phyloP scores from a whole-genome alignment of 2,329 filamentous ascomycete species.

The Aspergillus sp. region DNA sequence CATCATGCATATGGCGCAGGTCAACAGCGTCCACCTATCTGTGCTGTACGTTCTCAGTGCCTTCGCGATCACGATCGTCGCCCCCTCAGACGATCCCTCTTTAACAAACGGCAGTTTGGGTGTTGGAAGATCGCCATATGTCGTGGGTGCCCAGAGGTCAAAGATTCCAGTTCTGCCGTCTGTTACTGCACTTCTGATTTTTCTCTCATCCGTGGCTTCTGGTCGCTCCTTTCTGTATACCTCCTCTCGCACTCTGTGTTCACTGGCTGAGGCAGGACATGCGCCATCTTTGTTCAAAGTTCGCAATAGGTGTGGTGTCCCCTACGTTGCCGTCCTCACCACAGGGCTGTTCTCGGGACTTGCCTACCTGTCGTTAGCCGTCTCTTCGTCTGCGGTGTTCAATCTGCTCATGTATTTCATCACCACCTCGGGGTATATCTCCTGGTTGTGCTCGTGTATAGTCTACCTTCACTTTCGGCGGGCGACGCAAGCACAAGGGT shows the following conservation, averaged over 20 bases:
- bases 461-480: conserved; percentile 58
- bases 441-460: conserved; percentile 62
- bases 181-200: conserved; percentile 71
- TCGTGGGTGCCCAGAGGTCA: conserved; percentile 47
- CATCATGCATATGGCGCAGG: conserved; percentile 52
- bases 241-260: conserved; percentile 63
- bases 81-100: conserved; percentile 53
- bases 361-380: conserved; percentile 65
- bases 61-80: conserved; percentile 58
- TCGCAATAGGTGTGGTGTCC: conserved; percentile 61
- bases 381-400: conserved; percentile 59
- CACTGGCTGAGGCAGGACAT: conserved; percentile 61
- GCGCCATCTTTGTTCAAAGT: conserved; percentile 58
- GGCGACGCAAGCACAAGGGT: conserved; percentile 37
- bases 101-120: conserved; percentile 54
- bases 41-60: conserved; percentile 58
- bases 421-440: conserved; percentile 65
- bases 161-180: conserved; percentile 61
- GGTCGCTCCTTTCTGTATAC: conserved; percentile 76
- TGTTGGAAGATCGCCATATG: conserved; percentile 49
- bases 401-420: conserved; percentile 69
- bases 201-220: conserved; percentile 74
- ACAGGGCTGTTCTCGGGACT: conserved; percentile 60
- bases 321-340: conserved; percentile 56
- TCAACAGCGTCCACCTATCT: conserved; percentile 56